Base-by-base conservation (phyloP, 2,329 filamentous ascomycete genomes). In the Aspergillus alliaceus region DNA sequence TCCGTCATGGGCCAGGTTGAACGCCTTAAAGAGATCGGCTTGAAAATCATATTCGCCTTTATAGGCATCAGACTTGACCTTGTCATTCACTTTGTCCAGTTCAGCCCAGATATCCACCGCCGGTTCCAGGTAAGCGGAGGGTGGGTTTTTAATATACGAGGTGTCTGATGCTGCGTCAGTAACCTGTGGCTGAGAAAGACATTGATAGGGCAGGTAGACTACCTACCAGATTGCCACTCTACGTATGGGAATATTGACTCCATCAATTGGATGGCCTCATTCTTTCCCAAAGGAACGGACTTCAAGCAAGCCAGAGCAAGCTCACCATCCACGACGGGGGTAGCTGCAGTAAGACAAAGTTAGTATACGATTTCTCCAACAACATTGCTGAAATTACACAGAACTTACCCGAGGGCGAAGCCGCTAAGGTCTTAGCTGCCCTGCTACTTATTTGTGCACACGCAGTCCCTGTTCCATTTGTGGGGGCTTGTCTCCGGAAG, bases 21-120 rank as follows among this genome's bases (percentile, higher is more conserved):
- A 48, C 3, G 18, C 11, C 18, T 22, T 31, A 27, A 48, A 48
- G n/a, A 48, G 44, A 34, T 48, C 44, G n/a, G 44, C 44, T 22
- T 48, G 44, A 11, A 48, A 48, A 1, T 48, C 44, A 22, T 48
- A 48, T 32, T 48, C 44, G 5, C 29, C 29, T 1, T 11, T 27
- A 48, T 48, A 48, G 15, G 12, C 18, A 14, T 32, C 27, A 0
- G 27, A 20, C n/a, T 48, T 31, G 44, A 48, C 14, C 6, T 48
- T 48, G 27, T 32, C 25, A 2, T 22, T 18, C 3, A 48, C 44
- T 1, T 48, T 11, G 9, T 48, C 14, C 6, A 48, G 27, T n/a
- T 48, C 44, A 14, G 27, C 44, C 44, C 44, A 48, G n/a, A 48
- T 48, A 48, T 48, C 44, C n/a, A 32, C 44, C 1, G 44, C 44